A percentile compares a stretch with the other conserved stretches of the same genome.
phyloP scores from a whole-genome alignment of 2,329 filamentous ascomycete genomes.

The Fusarium liriodendri region DNA sequence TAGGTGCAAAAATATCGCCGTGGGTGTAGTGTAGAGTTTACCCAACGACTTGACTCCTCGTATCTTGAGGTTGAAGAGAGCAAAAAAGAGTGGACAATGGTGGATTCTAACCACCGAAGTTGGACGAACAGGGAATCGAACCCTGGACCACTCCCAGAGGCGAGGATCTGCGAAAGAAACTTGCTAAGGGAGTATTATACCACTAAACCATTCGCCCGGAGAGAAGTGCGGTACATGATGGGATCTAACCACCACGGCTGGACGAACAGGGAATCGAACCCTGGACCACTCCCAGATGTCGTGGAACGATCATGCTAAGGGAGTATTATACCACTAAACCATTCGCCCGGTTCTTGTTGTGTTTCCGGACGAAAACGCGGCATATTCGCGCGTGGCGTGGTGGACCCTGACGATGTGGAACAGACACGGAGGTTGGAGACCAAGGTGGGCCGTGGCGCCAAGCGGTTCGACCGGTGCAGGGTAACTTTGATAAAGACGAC shows the following conservation, averaged over 20 bases:
- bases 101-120: slow-evolving; percentile 25
- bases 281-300: slow-evolving; percentile 30
- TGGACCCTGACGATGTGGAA: neutral
- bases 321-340: slow-evolving; percentile 46
- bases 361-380: neutral
- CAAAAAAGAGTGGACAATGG: neutral
- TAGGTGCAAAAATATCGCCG: neutral
- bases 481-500: neutral
- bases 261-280: slow-evolving; percentile 44
- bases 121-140: slow-evolving; percentile 44
- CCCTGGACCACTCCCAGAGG: slow-evolving; percentile 33
- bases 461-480: neutral
- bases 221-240: slow-evolving; percentile 2
- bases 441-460: neutral
- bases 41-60: neutral
- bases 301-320: slow-evolving; percentile 34
- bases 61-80: neutral
- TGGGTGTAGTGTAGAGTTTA: neutral
- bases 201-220: slow-evolving; percentile 45
- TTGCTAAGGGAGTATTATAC: slow-evolving; percentile 45
- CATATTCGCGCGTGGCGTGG: slow-evolving; percentile 9
- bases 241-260: slow-evolving; percentile 30
- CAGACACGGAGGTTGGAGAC: neutral
- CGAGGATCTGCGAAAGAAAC: neutral
- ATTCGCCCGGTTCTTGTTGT: slow-evolving; percentile 39